Evolutionary conservation across 257 asterid species (phyloP), one percentile per base, ranked within the genome.

Genomic region (Solanum medicagineum): DNA sequence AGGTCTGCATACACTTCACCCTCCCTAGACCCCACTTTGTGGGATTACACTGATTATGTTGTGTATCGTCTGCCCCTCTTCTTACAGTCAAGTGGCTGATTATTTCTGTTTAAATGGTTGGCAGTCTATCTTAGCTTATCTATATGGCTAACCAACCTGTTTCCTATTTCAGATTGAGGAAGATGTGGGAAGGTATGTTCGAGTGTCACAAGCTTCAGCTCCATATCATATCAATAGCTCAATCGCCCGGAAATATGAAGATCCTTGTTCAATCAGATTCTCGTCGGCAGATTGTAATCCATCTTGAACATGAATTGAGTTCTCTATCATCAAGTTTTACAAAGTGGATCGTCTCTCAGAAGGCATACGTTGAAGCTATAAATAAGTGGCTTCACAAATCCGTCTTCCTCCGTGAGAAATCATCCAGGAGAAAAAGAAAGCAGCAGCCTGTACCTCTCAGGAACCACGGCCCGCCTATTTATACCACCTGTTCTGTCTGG

Each of bases 151-250:
- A 70, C 65, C 81, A 84, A 70, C 65, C 81, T 22, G 51, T 47
- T 32, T 29, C 66, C 80, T 16, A 53, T 83, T 56, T 54, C 94
- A 97, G 99, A 73, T 89, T 97, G 86, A 90, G 94, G 89, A 94
- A 86, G 87, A 97, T 97, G 99, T 97, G 99, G 99, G 94, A 91
- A 85, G 87, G 73, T 87, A 97, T 95, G 98, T 80, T 89, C 44
- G 94, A 95, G 24, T 91, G 92, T 88, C 99, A 97, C 94, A 92
- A 89, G 91, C 98, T 90, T 85, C 99, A 97, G 87, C 85, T 94
- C 29, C 98, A 94, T 83, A 83, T 93, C 75, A 87, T 95, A 87
- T 93, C 98, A 0, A 88, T 94, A 68, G 92, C 96, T 16, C 91
- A 87, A 6, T 20, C 93, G 3, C 97, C 98, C 1, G 91, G 92